A percentile compares a stretch with the other conserved stretches of the same genome.
phyloP scores from a whole-genome alignment of 2,329 filamentous ascomycete genomes.

The Hymenoscyphus infarciens region DNA sequence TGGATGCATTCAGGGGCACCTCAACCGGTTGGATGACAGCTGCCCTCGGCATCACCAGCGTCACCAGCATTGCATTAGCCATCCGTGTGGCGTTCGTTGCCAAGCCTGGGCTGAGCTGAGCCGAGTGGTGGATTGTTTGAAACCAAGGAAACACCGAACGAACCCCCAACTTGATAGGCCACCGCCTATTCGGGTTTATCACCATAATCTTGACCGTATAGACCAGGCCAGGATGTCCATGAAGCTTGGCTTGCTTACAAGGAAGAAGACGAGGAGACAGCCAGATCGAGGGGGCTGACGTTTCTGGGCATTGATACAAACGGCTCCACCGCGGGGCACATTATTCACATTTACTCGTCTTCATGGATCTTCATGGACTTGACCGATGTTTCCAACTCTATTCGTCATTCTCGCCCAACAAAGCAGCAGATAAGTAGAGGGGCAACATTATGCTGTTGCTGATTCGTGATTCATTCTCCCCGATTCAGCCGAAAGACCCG shows the following conservation, averaged over 20 bases:
- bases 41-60: not conserved
- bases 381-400: not conserved
- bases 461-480: no score
- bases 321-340: not conserved
- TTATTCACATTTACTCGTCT: no score
- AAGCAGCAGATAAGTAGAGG: no score
- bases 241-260: no score
- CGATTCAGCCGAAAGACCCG: no score
- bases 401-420: no score
- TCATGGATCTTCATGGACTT: not conserved
- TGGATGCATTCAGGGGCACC: constrained; percentile 12
- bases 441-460: no score
- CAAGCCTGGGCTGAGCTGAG: no score
- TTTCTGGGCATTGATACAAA: not conserved
- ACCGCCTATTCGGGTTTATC: not conserved
- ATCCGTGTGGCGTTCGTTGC: constrained; percentile 16
- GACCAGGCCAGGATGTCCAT: not conserved
- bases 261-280: not conserved
- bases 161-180: constrained; percentile 10
- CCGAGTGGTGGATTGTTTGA: constrained; percentile 20
- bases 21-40: constrained; percentile 19
- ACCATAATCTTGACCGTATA: not conserved
- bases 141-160: constrained; percentile 11
- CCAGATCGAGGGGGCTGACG: not conserved
- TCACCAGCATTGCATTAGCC: no score